phyloP scores from a whole-genome alignment of 495 filamentous ascomycete species.

The Neurospora sp. region DNA sequence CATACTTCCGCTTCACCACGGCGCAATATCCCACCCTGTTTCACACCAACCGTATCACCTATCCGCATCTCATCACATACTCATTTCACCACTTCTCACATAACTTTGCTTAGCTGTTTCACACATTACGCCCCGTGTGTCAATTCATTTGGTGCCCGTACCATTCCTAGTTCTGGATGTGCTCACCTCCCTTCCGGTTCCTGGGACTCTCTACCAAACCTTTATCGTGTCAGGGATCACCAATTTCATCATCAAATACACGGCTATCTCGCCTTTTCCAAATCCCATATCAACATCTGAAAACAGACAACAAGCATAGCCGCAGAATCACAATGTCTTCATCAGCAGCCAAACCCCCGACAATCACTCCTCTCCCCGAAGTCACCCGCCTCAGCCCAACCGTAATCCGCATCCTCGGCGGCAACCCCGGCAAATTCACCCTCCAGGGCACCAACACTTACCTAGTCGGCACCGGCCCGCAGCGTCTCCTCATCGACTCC shows the following conservation, averaged over 20 bases:
- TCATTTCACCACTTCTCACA: neutral
- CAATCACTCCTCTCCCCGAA: constrained; percentile 45
- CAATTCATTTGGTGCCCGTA: neutral
- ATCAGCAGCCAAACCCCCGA: constrained; percentile 17
- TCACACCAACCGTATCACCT: neutral
- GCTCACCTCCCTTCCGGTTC: neutral
- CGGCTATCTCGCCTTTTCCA: neutral
- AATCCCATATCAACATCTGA: neutral
- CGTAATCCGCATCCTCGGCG: constrained; percentile 66
- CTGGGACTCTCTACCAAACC: neutral
- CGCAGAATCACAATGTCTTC: neutral
- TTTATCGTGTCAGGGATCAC: neutral
- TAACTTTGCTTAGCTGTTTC: neutral
- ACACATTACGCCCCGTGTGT: neutral
- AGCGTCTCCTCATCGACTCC: constrained; percentile 71
- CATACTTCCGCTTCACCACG: neutral
- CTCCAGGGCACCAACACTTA: constrained; percentile 75
- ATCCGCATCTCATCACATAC: neutral
- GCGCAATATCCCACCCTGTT: neutral
- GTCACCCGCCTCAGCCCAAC: constrained; percentile 54
- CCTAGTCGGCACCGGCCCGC: constrained; percentile 58
- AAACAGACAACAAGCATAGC: neutral
- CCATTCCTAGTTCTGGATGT: neutral
- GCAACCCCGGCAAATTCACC: constrained; percentile 67
- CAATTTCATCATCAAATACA: neutral